A percentile compares a stretch with the other conserved stretches of the same genome.
These are phyloP conservation scores for Didymella pinodella DNA, from an alignment of 2,329 filamentous ascomycete genomes.

Conservation along the genomic window DNA sequence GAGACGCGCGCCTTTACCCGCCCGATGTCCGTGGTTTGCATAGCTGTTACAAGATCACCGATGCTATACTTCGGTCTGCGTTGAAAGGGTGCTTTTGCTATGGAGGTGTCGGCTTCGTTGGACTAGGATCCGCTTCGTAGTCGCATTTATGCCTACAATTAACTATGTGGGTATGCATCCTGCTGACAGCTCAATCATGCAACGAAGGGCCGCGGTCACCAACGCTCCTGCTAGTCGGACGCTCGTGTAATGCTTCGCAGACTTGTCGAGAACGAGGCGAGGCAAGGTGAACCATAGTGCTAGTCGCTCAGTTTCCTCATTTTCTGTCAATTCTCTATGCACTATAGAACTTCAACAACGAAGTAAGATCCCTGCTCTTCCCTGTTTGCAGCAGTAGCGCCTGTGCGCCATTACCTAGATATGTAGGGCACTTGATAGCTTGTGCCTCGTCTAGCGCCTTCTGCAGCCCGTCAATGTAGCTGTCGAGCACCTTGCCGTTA, in stretches of 20 bases:
- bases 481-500: constrained; percentile 27
- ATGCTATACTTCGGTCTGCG: background rate
- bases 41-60: background rate
- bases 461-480: constrained; percentile 36
- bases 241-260: background rate
- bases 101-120: background rate
- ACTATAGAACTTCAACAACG: constrained; percentile 37
- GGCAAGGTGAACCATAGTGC: background rate
- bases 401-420: constrained; percentile 45
- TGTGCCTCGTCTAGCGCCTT: constrained; percentile 45
- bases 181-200: background rate
- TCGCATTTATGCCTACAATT: background rate
- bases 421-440: constrained; percentile 46
- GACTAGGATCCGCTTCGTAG: background rate
- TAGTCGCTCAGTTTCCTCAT: background rate
- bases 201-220: background rate
- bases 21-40: background rate
- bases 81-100: background rate
- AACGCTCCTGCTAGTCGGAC: background rate
- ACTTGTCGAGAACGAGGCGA: background rate
- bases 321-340: constrained; percentile 2
- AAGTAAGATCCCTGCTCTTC: constrained; percentile 29
- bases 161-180: background rate
- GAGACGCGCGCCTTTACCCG: background rate
- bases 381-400: constrained; percentile 42